Evolutionary conservation across 352 stramenopile genomes (phyloP), one percentile per base, ranked within the genome.

Genomic region (Pythium apleroticum): DNA sequence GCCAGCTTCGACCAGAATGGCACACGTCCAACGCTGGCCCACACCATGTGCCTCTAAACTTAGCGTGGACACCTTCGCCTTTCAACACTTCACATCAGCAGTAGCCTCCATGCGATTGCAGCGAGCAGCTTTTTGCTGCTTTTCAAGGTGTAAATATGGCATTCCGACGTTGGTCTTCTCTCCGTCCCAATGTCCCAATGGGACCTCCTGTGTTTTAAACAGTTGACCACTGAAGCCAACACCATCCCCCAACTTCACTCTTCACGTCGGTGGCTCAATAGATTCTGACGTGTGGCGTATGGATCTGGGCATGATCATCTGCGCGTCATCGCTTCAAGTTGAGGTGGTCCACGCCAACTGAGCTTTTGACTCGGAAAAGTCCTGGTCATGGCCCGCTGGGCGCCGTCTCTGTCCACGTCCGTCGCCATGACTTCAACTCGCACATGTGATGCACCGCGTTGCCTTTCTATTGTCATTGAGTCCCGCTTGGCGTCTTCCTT

Each of bases 301-400:
- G 14, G 7, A 28, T 19, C 19, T 3, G 4, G 60, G 12, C 24
- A 17, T 28, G n/a, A 43, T 12, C 61, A 50, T 17, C 2, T 20
- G 31, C 20, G 56, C 63, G 56, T 70, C 63, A 61, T 70, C 63
- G 35, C 63, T 70, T 70, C 63, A 70, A 70, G 56, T 70, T 70
- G 57, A 57, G 24, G 63, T 70, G 63, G 52, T 25, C 57, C 65
- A 71, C 57, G 52, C 35, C 58, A 63, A 27, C 49, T 55, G 49
- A 35, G 10, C 17, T 55, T 55, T 35, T 55, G 49, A 52, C 24
- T 41, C 5, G 35, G 35, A 41, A 41, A 41, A 12, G 11, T 41
- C 35, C 35, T n/a, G 35, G 15, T 41, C 30, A 10, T 33, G 30
- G 30, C 30, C 30, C 30, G 10, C 10, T 19, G 17, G 11, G 35